Base-by-base conservation (phyloP, 1,284 basidiomycete genomes). In the Fomitopsis palustris region DNA sequence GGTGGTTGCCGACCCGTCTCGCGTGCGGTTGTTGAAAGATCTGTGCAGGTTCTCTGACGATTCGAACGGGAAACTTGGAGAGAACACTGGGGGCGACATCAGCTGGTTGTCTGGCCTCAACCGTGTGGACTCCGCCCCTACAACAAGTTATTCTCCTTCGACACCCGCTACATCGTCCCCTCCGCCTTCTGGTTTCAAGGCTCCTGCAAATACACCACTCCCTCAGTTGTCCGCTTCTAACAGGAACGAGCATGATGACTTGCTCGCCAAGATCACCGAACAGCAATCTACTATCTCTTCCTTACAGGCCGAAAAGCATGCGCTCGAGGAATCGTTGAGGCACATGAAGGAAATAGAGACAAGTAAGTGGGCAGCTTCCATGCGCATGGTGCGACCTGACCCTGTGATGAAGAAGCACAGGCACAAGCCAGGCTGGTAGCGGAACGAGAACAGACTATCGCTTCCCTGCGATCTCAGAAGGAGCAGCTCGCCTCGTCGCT, bases 401-500 rank as follows among this genome's bases (percentile, higher is more conserved):
- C 14, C 23, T 21, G 12, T 47, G 45, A 78, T 7, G 69, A 75
- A 33, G 71, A 72, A 49, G 70, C 77, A 3, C 70, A 65, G 4
- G 55, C 64, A 4, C 65, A 72, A 35, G 70, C 80, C 33, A 75
- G 81, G 65, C 14, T 47, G 25, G 19, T 47, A 7, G 21, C 14
- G 9, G 87, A 80, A 64, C 84, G 86, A 63, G 82, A 82, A 61
- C 82, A 83, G 63, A 86, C 85, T 0, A 88, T 92, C 55, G 77
- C 84, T 37, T 68, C 86, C 25, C 76, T 92, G 6, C 88, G 91
- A 33, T 81, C 84, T 3, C 88, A 91, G 69, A 91, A 90, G 70
- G 80, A 82, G 12, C 78, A 81, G 9, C 74, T 91, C 35, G 74
- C 75, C 19, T 70, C 81, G 16, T 81, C 85, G 33, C 67, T 63